Evolutionary conservation across 148 eudicot genomes (phyloP).

Genomic region (Silene latifolia): DNA sequence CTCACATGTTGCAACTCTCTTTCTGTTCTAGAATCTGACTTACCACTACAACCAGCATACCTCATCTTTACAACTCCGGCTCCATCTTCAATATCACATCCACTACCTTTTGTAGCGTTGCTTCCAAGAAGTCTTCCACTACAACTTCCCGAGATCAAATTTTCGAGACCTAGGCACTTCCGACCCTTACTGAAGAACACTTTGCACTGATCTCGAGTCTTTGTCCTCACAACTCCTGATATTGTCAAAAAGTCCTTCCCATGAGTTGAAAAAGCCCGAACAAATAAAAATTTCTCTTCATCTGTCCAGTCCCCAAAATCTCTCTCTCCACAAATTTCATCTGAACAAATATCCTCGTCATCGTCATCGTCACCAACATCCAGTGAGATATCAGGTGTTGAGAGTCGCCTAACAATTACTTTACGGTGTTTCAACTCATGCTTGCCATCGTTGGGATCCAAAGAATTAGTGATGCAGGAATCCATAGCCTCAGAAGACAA

Average conservation of each 20-base stretch:
- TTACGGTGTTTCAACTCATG: constrained; percentile 43
- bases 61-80: constrained; percentile 52
- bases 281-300: constrained; percentile 64
- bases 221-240: constrained; percentile 60
- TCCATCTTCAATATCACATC: constrained; percentile 53
- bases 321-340: constrained; percentile 77
- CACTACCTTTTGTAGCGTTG: constrained; percentile 48
- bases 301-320: constrained; percentile 75
- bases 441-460: constrained; percentile 59
- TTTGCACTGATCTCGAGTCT: constrained; percentile 67
- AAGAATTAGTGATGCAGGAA: constrained; percentile 75
- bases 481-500: constrained; percentile 87
- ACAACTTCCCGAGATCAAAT: constrained; percentile 30
- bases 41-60: constrained; percentile 46
- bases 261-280: constrained; percentile 60
- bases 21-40: constrained; percentile 44
- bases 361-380: constrained; percentile 47
- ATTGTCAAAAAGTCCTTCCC: constrained; percentile 79
- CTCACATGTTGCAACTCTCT: constrained; percentile 42
- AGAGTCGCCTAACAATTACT: constrained; percentile 37
- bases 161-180: constrained; percentile 71
- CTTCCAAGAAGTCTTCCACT: constrained; percentile 25
- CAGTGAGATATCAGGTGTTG: constrained; percentile 49
- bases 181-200: constrained; percentile 74
- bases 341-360: constrained; percentile 73